Base-by-base conservation (phyloP, 2,329 filamentous ascomycete species). In the Thermoascus crustaceus region DNA sequence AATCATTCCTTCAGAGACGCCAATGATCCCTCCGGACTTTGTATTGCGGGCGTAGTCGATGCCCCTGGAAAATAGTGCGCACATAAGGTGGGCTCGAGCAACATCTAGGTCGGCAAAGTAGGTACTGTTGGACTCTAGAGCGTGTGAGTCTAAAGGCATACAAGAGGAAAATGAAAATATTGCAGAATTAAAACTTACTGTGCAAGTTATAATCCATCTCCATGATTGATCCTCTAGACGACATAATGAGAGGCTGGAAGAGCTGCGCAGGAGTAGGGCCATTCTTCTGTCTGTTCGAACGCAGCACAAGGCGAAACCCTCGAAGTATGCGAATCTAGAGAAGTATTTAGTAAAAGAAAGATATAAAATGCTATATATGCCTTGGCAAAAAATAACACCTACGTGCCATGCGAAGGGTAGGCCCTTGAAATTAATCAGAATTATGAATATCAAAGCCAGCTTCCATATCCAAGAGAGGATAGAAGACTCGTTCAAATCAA, bases 81-180 rank as follows among this genome's bases (percentile, higher is more conserved):
- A 63, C 32, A 72, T 62, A n/a, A 68, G 57, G 27, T 71, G 61
- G 2, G 68, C 68, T 17, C 71, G 66, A 3, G 64, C 61, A 26
- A 72, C 63, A 49, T 76, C 72, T 38, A 74, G 63, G 45, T 76
- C 72, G 42, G 63, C 55, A 50, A 76, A 75, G 53, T 74, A 75
- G 5, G 72, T 75, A 33, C 57, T 64, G 53, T 76, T 76, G 26
- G 61, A 67, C 48, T 75, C 40, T 42, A n/a, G 9, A 18, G 21
- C 7, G 21, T 23, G 7, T 7, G n/a, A 23, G 25, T 29, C 11
- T 5, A 16, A 18, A 5, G 7, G 13, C 7, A 14, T 30, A 6
- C 10, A 3, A 14, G n/a, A 7, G 7, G 21, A 23, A 23, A 23
- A n/a, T n/a, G 21, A 23, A 23, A 23, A 23, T 7, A 23, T 7